Conservation (phyloP, 441 rosid genomes). For the Croton laevigatus region DNA sequence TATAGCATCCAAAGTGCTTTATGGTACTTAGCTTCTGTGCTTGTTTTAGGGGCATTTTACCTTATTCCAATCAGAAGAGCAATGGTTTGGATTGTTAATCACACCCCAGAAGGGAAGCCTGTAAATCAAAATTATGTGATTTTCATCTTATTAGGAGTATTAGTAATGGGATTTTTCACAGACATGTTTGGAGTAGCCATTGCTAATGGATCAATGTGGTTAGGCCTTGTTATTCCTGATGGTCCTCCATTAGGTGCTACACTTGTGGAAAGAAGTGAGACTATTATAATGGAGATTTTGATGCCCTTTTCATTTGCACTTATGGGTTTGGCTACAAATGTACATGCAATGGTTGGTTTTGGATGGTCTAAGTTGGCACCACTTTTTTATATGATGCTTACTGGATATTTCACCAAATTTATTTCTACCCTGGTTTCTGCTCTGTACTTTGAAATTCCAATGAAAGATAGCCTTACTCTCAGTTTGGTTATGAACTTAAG, state of each 20-base stretch:
- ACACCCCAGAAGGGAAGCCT: slow-evolving; percentile 52
- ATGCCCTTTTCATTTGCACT: slow-evolving; percentile 57
- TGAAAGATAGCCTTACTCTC: slow-evolving; percentile 53
- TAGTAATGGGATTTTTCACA: slow-evolving; percentile 41
- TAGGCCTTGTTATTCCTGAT: slow-evolving; percentile 61
- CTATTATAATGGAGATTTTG: slow-evolving; percentile 45
- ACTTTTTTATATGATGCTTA: slow-evolving; percentile 29
- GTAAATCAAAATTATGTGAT: slow-evolving; percentile 45
- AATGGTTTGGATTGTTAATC: slow-evolving; percentile 43
- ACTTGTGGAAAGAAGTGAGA: slow-evolving; percentile 48
- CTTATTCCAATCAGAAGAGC: slow-evolving; percentile 25
- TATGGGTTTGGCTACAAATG: slow-evolving; percentile 50
- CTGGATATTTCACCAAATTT: slow-evolving; percentile 41
- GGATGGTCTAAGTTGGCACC: slow-evolving; percentile 52
- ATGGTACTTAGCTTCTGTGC: slow-evolving; percentile 35
- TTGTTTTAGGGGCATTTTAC: slow-evolving; percentile 24
- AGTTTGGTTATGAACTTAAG: slow-evolving; percentile 61
- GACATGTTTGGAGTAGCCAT: slow-evolving; percentile 65
- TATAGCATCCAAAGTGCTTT: slow-evolving; percentile 15
- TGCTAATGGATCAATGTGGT: slow-evolving; percentile 51
- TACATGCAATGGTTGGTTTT: slow-evolving; percentile 26
- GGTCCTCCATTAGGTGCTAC: slow-evolving; percentile 65
- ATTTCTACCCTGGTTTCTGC: slow-evolving; percentile 25
- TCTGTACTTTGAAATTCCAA: slow-evolving; percentile 37
- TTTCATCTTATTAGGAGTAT: slow-evolving; percentile 40